These are phyloP conservation scores for Paecilomyces formosus DNA, from an alignment of 2,329 filamentous ascomycete species.

Conservation along the genomic window DNA sequence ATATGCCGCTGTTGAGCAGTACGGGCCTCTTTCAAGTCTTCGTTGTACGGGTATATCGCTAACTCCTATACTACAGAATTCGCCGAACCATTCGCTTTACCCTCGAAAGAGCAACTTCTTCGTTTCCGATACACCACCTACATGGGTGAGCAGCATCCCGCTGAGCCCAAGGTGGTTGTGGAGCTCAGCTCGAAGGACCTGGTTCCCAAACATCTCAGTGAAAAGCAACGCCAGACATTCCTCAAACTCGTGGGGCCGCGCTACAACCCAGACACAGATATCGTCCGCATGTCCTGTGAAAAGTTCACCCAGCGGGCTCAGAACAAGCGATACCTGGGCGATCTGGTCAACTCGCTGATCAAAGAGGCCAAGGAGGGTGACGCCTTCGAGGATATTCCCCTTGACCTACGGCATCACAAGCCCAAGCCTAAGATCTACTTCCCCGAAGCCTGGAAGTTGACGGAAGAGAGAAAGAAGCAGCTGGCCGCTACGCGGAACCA, in stretches of 20 bases:
- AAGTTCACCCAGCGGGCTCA: conserved; percentile 81
- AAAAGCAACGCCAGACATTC: conserved; percentile 67
- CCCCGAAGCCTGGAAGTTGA: conserved; percentile 77
- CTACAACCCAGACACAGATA: conserved; percentile 76
- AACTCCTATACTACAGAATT: conserved; percentile 51
- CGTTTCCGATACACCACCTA: conserved; percentile 97
- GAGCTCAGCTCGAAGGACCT: conserved; percentile 76
- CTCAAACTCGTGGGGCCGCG: conserved; percentile 78
- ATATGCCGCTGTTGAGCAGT: conserved; percentile 88
- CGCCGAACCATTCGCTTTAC: conserved; percentile 74
- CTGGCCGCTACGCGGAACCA: conserved; percentile 55
- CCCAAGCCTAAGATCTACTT: conserved; percentile 62
- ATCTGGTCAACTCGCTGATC: conserved; percentile 67
- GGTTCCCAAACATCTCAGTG: conserved; percentile 49
- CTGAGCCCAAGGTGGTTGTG: conserved; percentile 87
- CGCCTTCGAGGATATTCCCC: conserved; percentile 78
- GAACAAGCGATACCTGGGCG: conserved; percentile 91
- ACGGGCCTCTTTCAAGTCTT: conserved; percentile 29
- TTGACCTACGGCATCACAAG: conserved; percentile 80
- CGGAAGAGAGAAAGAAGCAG: conserved; percentile 56
- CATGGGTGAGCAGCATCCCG: conserved; percentile 87
- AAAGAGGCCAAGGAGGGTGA: conserved; percentile 72
- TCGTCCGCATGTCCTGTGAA: conserved; percentile 86
- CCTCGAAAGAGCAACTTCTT: conserved; percentile 57
- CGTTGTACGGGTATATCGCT: conserved; percentile 7